Evolutionary conservation across 2,329 filamentous ascomycete species (phyloP).

Genomic region (Fusarium pseudograminearum): DNA sequence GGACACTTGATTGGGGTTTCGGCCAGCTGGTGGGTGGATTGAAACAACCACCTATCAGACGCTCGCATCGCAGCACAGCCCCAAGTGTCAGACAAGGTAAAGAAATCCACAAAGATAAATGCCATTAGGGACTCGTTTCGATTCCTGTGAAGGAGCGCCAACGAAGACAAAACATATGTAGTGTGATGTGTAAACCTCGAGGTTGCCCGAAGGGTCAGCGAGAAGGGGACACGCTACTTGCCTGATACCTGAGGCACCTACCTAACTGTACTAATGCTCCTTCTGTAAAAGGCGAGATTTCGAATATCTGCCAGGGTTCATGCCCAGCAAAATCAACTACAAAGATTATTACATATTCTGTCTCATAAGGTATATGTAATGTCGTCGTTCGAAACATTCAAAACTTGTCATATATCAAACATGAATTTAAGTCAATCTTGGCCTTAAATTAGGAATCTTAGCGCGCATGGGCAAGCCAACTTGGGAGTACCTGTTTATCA

Average conservation of each 20-base stretch:
- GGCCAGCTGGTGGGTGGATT: neutral
- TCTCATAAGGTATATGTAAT: too few species aligned
- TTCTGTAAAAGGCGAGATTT: neutral
- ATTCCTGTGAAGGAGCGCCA: rapidly evolving
- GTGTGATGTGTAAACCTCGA: neutral
- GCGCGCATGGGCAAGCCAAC: too few species aligned
- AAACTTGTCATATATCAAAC: too few species aligned
- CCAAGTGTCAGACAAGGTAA: rapidly evolving
- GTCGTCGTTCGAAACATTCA: too few species aligned
- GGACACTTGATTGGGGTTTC: neutral
- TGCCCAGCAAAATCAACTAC: too few species aligned
- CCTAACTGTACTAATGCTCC: too few species aligned
- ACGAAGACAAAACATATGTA: neutral
- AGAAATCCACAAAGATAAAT: neutral
- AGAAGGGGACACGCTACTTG: neutral
- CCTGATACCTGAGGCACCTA: neutral
- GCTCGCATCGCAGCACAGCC: neutral
- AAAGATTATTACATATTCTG: too few species aligned
- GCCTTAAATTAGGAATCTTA: too few species aligned
- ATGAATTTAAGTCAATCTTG: too few species aligned
- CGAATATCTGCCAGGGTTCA: neutral
- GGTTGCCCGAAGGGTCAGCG: neutral
- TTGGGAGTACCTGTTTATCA: neutral
- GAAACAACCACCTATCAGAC: neutral
- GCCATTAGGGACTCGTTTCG: neutral